Conservation (phyloP, 2,329 filamentous ascomycete genomes). For the Alternaria solani region DNA sequence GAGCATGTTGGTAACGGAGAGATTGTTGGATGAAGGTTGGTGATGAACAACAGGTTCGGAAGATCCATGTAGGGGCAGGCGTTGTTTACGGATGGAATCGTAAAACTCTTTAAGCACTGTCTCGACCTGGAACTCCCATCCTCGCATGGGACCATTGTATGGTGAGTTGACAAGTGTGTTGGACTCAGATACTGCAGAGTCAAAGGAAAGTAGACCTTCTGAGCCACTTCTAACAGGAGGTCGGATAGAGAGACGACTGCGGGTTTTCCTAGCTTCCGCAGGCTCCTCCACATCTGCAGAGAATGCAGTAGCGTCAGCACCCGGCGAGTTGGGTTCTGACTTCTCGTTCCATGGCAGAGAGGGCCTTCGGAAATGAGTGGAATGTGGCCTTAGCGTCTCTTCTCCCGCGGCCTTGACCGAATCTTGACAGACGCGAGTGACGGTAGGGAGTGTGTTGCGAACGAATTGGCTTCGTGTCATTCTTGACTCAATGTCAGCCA, state of each 20-base stretch:
- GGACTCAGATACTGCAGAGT: slow-evolving; percentile 60
- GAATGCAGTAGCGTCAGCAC: slow-evolving; percentile 38
- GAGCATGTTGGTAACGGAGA: slow-evolving; percentile 76
- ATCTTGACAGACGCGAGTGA: slow-evolving; percentile 78
- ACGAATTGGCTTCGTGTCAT: slow-evolving; percentile 96
- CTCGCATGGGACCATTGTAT: slow-evolving; percentile 76
- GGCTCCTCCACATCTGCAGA: slow-evolving; percentile 44
- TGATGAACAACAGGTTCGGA: slow-evolving; percentile 58
- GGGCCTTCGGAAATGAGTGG: slow-evolving; percentile 44
- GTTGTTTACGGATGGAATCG: slow-evolving; percentile 83
- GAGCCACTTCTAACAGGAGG: slow-evolving; percentile 50
- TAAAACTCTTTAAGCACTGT: slow-evolving; percentile 92
- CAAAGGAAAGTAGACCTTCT: slow-evolving; percentile 45
- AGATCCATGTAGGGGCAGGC: slow-evolving; percentile 84
- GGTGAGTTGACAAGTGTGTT: slow-evolving; percentile 80
- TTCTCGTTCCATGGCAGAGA: slow-evolving; percentile 48
- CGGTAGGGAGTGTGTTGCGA: slow-evolving; percentile 93
- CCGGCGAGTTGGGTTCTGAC: slow-evolving; percentile 47
- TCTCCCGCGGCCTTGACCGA: slow-evolving; percentile 57
- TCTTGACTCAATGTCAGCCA: slow-evolving; percentile 94
- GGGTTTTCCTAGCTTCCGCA: slow-evolving; percentile 46
- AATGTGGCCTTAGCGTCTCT: slow-evolving; percentile 47
- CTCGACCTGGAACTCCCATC: slow-evolving; percentile 91
- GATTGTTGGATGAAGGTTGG: slow-evolving; percentile 62
- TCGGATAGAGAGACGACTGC: slow-evolving; percentile 55